Base-by-base conservation (phyloP, 2,329 filamentous ascomycete genomes). In the Lomentospora prolificans region DNA sequence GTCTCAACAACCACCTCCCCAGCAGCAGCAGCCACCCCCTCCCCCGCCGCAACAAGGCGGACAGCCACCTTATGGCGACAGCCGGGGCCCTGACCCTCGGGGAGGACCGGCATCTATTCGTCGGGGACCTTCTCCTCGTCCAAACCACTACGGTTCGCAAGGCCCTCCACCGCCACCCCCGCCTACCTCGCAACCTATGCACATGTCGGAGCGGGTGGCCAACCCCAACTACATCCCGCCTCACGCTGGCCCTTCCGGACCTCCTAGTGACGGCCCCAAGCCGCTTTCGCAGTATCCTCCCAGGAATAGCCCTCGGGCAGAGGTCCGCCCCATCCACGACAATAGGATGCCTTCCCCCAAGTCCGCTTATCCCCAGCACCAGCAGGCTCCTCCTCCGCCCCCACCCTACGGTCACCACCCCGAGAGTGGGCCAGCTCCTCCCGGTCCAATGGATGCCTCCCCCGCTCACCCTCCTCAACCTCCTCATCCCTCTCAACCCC, bases 261-360 rank as follows among this genome's bases (percentile, higher is more conserved):
- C 57, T 10, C 51, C 57, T 10, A 57, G 59, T 7, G 44, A 51
- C 19, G 58, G 53, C 3, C 50, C 58, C 4, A 59, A 59, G 53
- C 50, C 53, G 24, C 48, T 59, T 63, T 85, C 89, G 62, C 81
- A 86, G 17, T 96, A 92, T 72, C 83, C 85, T 30, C 65, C 67
- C 57, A 81, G 85, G 28, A 84, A 84, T 63, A 95, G 88, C 67
- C 89, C 91, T 58, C 82, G 89, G n/a, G 82, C 87, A 53, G 92
- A 96, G 61, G 85, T 90, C 50, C 83, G 90, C 54, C 86, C 87
- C 1, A 79, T 94, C 60, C 81, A 92, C 61, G 91, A 96, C 61
- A 89, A 86, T 65, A 84, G 88, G 58, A 87, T 91, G 71, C 82
- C 89, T n/a, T 96, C 92, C n/a, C 91, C 91, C 58, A 91, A 90